Percentiles rank a stretch among this genome's conserved stretches.
These are phyloP conservation scores for Fusarium sp. DNA, from an alignment of 2,329 filamentous ascomycete species.

Conservation along the genomic window DNA sequence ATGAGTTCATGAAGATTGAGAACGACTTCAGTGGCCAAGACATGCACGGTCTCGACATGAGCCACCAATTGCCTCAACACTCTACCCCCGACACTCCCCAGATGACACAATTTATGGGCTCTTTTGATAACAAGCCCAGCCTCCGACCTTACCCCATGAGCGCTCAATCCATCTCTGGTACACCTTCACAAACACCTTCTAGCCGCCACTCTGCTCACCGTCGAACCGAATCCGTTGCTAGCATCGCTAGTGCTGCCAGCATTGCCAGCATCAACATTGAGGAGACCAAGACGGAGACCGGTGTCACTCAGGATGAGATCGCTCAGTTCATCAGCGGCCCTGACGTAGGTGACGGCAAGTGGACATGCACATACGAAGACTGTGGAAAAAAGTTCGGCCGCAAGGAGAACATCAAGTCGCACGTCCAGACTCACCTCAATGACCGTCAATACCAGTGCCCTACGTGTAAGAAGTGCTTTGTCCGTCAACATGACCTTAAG, in stretches of 20 bases:
- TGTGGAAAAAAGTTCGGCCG: conserved; percentile 94
- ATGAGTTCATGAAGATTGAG: conserved; percentile 58
- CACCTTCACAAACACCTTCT: conserved; percentile 29
- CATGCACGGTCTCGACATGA: conserved; percentile 54
- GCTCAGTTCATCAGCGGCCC: conserved; percentile 79
- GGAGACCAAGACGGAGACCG: conserved; percentile 78
- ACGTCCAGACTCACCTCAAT: conserved; percentile 97
- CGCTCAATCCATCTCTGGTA: conserved; percentile 35
- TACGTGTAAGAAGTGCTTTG: conserved; percentile 94
- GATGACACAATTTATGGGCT: conserved; percentile 56
- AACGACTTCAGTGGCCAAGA: conserved; percentile 52
- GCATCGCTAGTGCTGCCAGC: conserved; percentile 68
- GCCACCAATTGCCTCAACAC: conserved; percentile 60
- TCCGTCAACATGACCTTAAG: conserved; percentile 96
- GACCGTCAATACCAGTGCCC: conserved; percentile 96
- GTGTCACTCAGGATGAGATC: conserved; percentile 88
- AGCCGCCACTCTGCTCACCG: conserved; percentile 57
- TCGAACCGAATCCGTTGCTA: conserved; percentile 70
- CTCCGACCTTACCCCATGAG: conserved; percentile 49
- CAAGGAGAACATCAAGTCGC: conserved; percentile 98
- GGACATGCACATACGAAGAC: conserved; percentile 79
- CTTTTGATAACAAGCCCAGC: conserved; percentile 60
- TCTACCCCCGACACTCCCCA: conserved; percentile 66
- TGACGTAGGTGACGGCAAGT: conserved; percentile 79
- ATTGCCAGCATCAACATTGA: conserved; percentile 73